Percentiles rank a stretch among this genome's conserved stretches.
These are phyloP conservation scores for Aspergillus haitiensis DNA, from an alignment of 495 filamentous ascomycete species.

Conservation along the genomic window DNA sequence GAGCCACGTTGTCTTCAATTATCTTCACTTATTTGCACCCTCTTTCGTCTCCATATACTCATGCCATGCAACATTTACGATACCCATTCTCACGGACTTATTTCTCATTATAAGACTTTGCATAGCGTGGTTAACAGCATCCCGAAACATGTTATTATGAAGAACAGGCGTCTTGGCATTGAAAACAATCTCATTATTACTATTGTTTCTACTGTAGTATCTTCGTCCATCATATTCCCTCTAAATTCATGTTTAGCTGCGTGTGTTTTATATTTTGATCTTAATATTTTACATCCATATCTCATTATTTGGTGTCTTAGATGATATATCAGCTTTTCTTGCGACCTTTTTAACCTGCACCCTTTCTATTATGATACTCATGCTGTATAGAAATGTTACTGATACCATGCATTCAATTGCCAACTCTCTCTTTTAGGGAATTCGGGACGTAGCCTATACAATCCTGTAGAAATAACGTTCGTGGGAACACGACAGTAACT, in stretches of 20 bases:
- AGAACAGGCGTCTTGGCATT: slow-evolving; percentile 37
- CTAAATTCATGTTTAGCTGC: slow-evolving; percentile 6
- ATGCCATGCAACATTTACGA: slow-evolving; percentile 27
- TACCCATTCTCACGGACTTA: slow-evolving; percentile 26
- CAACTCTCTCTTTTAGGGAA: not conserved
- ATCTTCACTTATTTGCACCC: slow-evolving; percentile 7
- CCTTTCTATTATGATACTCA: slow-evolving; percentile 10
- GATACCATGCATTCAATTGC: slow-evolving; percentile 2
- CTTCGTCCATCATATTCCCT: not conserved
- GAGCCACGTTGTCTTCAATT: slow-evolving; percentile 2
- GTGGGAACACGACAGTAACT: no score
- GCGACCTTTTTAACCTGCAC: slow-evolving; percentile 5
- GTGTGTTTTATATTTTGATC: slow-evolving; percentile 10
- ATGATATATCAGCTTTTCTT: slow-evolving; percentile 4
- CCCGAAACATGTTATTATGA: slow-evolving; percentile 40
- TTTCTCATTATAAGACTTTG: slow-evolving; percentile 36
- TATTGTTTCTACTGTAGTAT: slow-evolving; percentile 19
- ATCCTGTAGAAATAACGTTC: no score
- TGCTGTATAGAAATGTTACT: slow-evolving; percentile 14
- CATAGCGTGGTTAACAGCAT: slow-evolving; percentile 50
- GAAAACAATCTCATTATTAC: slow-evolving; percentile 19
- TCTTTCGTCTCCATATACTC: slow-evolving; percentile 15
- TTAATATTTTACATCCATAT: slow-evolving; percentile 15
- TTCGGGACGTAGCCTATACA: not conserved
- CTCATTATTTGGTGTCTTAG: slow-evolving; percentile 7